Percentiles rank a stretch among this genome's conserved stretches.
These are phyloP conservation scores for Capsella bursapastoris DNA, from an alignment of 345 rosid species.

Conservation along the genomic window DNA sequence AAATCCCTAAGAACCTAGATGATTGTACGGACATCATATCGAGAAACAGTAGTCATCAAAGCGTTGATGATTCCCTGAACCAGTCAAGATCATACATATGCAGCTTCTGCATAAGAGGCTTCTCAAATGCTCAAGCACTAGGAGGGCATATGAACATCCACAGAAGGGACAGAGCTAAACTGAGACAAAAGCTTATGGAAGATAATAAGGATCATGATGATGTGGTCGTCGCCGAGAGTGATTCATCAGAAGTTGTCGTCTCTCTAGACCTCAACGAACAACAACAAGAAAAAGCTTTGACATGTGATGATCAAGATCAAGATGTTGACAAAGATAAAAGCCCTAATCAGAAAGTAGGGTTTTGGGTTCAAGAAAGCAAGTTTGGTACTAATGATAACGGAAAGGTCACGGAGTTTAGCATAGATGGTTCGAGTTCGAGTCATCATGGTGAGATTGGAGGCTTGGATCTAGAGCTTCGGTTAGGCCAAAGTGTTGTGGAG, in stretches of 20 bases:
- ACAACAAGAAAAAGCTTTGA: slow-evolving; percentile 21
- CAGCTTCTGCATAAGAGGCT: slow-evolving; percentile 85
- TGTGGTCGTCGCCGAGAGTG: slow-evolving; percentile 24
- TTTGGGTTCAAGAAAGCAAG: slow-evolving; percentile 32
- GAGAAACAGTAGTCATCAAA: slow-evolving; percentile 17
- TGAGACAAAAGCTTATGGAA: slow-evolving; percentile 53
- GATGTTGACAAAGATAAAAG: slow-evolving; percentile 21
- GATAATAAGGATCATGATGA: slow-evolving; percentile 34
- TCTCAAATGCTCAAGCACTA: slow-evolving; percentile 88
- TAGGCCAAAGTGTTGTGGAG: slow-evolving; percentile 40
- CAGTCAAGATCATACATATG: slow-evolving; percentile 70
- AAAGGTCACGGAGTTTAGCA: background rate
- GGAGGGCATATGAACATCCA: slow-evolving; percentile 98
- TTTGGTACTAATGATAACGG: slow-evolving; percentile 25
- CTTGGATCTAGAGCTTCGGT: slow-evolving; percentile 48
- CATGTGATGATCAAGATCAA: slow-evolving; percentile 28
- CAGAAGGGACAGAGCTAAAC: slow-evolving; percentile 76
- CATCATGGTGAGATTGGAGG: slow-evolving; percentile 26
- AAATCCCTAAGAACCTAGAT: slow-evolving; percentile 29
- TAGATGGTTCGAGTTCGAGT: slow-evolving; percentile 41
- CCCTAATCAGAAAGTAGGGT: slow-evolving; percentile 24
- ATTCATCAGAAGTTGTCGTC: slow-evolving; percentile 30
- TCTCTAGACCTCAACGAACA: slow-evolving; percentile 34
- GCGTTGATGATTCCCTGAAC: slow-evolving; percentile 19
- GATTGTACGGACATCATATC: slow-evolving; percentile 27